Evolutionary conservation across 2,329 filamentous ascomycete species (phyloP).

Genomic region (Diplodia intermedia): DNA sequence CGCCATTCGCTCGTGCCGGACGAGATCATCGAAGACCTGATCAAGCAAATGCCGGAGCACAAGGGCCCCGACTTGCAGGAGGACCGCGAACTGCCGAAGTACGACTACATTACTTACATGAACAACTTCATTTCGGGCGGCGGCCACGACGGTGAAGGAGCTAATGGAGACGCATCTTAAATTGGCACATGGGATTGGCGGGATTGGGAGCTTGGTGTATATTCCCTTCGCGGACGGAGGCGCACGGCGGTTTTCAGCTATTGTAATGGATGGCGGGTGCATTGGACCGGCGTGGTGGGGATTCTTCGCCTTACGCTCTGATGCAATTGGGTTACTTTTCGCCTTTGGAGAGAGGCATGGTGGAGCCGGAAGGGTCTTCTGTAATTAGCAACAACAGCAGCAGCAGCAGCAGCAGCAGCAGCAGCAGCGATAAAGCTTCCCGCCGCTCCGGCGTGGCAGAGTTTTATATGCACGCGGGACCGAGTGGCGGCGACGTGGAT

Average conservation of each 20-base stretch:
- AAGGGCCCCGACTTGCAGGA: slow-evolving; percentile 83
- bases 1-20: slow-evolving; percentile 94
- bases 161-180: slow-evolving; percentile 33
- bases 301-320: slow-evolving; percentile 17
- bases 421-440: slow-evolving; percentile 19
- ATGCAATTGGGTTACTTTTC: slow-evolving; percentile 25
- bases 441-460: slow-evolving; percentile 15
- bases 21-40: slow-evolving; percentile 92
- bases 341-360: slow-evolving; percentile 26
- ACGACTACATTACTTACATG: slow-evolving; percentile 98
- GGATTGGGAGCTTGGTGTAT: slow-evolving; percentile 27
- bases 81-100: slow-evolving; percentile 85
- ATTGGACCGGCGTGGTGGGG: slow-evolving; percentile 28
- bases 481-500: neutral
- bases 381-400: slow-evolving; percentile 27
- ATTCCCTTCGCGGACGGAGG: slow-evolving; percentile 22
- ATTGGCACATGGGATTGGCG: slow-evolving; percentile 6
- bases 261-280: slow-evolving; percentile 25
- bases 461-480: slow-evolving; percentile 18
- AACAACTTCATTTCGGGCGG: slow-evolving; percentile 64
- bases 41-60: slow-evolving; percentile 85
- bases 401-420: slow-evolving; percentile 18
- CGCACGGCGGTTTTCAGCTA: slow-evolving; percentile 23
- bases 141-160: slow-evolving; percentile 34
- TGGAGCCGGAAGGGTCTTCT: slow-evolving; percentile 25